Evolutionary conservation across 2,329 filamentous ascomycete genomes (phyloP), one percentile per base, ranked within the genome.

Genomic region (Scedosporium apiospermum): DNA sequence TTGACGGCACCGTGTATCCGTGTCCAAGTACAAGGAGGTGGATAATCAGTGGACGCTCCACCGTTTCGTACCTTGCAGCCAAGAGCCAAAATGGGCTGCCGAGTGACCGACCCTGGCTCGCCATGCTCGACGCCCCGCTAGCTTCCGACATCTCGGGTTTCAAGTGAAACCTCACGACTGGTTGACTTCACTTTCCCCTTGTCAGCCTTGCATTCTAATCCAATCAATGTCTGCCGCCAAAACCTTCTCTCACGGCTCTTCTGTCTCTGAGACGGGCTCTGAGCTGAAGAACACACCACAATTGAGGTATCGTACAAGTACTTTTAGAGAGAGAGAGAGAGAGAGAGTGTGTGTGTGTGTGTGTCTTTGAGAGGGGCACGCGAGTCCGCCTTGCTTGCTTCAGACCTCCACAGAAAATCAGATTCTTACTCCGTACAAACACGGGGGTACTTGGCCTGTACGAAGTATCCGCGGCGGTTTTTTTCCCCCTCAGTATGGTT

Each of bases 141-240:
- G 55, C 60, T 57, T 78, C 75, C 73, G 73, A 81, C 78, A 69
- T 69, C 68, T 73, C 70, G 68, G 68, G 77, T 80, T 80, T 80
- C 78, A 77, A 66, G 69, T 75, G 74, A 79, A 77, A 80, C 77
- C 69, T 66, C 65, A 62, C 65, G 67, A 68, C 68, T 38, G 34
- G 34, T 14, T 9, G 34, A 38, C 10, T 12, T n/a, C 42, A 51
- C 59, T 64, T 64, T 63, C 63, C 65, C 67, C 70, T 66, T 67
- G 68, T 67, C 70, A 74, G 73, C 73, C 72, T 73, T 69, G 72
- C 66, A 61, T 60, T 42, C 53, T 30, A 60, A 34, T 27, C 74
- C 72, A 75, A 74, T 75, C 65, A 67, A 21, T n/a, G 21, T 14
- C 30, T 18, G 26, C 49, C 26, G 14, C n/a, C n/a, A 61, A 58